These are phyloP conservation scores for Picea abies DNA, from an alignment of 83 land plant species.

Conservation along the genomic window DNA sequence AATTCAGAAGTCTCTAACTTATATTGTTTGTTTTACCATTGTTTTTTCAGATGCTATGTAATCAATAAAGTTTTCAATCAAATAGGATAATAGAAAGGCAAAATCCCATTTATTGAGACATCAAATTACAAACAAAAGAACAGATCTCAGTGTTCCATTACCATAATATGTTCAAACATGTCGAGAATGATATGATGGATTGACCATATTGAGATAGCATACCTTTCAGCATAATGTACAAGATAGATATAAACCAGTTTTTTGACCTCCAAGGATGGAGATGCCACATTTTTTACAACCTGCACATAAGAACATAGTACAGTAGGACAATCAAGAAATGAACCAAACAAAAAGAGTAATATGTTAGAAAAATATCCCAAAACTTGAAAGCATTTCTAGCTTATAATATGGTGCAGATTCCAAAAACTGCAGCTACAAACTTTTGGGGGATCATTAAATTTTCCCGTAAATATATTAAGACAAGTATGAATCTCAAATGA, in stretches of 20 bases:
- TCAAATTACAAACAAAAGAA: background rate
- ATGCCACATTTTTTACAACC: constrained; percentile 98
- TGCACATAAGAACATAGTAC: constrained; percentile 25
- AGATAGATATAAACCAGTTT: constrained; percentile 97
- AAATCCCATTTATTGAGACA: background rate
- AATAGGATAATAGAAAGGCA: too few relatives aligned
- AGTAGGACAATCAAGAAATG: background rate
- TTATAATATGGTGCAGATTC: background rate
- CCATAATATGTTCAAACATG: background rate
- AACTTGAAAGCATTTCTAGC: background rate
- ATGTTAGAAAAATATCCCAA: background rate
- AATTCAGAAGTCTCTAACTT: too few relatives aligned
- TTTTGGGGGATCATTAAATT: too few relatives aligned
- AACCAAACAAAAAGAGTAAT: background rate
- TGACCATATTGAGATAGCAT: constrained; percentile 22
- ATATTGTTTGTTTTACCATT: too few relatives aligned
- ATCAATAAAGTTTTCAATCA: too few relatives aligned
- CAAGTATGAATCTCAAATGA: background rate
- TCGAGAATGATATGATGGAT: background rate
- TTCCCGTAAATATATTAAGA: background rate
- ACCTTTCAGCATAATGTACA: constrained; percentile 98
- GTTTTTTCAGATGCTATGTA: too few relatives aligned
- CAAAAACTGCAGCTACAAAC: too few relatives aligned
- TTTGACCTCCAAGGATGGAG: constrained; percentile 89
- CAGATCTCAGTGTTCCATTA: background rate